Percentiles rank a stretch among this genome's conserved stretches.
These are phyloP conservation scores for Paramecium pentaurelia DNA, from an alignment of 73 alveolate genomes.

Conservation along the genomic window DNA sequence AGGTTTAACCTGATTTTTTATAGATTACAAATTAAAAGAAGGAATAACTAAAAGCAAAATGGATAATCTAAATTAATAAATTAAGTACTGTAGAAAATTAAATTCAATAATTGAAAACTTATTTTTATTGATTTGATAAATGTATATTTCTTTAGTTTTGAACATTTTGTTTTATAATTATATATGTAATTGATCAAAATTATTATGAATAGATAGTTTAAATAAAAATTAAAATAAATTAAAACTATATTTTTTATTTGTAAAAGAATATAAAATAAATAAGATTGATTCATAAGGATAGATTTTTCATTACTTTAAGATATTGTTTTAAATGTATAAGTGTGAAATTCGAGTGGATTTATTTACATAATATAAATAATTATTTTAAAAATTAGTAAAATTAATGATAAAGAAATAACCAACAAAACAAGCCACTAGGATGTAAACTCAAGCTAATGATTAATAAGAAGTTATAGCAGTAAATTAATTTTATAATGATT, in stretches of 20 bases:
- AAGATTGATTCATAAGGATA: too few relatives aligned
- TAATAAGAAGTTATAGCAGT: neutral
- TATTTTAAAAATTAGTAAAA: neutral
- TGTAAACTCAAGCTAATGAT: slow-evolving; percentile 13
- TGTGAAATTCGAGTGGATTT: neutral
- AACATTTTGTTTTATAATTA: too few relatives aligned
- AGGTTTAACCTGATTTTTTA: neutral
- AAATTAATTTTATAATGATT: neutral
- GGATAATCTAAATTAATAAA: slow-evolving; percentile 4
- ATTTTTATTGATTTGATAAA: neutral
- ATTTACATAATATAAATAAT: neutral
- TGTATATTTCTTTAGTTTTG: neutral
- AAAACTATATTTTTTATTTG: too few relatives aligned
- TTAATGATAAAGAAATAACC: slow-evolving; percentile 27
- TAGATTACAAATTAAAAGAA: neutral
- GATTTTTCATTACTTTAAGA: neutral
- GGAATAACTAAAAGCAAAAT: neutral
- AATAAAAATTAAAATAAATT: too few relatives aligned
- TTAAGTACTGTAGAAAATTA: neutral
- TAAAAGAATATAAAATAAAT: too few relatives aligned
- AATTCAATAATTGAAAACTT: neutral
- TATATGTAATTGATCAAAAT: too few relatives aligned
- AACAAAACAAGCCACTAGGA: slow-evolving; percentile 19
- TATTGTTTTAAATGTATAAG: neutral
- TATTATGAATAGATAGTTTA: too few relatives aligned